Evolutionary conservation across 2,329 filamentous ascomycete genomes (phyloP).

Genomic region (Pseudogymnoascus destructans): DNA sequence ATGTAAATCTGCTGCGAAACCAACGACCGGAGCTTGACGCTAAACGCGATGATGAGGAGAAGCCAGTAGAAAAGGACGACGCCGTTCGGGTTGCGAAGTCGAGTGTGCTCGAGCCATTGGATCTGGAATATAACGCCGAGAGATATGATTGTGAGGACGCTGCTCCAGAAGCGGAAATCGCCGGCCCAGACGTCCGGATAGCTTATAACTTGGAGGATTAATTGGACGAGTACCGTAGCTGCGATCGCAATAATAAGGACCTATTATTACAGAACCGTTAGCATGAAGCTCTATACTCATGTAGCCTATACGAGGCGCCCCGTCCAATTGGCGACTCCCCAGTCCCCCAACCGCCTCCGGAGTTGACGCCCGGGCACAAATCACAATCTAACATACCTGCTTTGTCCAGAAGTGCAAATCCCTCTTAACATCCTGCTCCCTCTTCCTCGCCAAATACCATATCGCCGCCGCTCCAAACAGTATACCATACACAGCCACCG

Average conservation of each 20-base stretch:
- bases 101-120: slow-evolving; percentile 58
- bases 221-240: slow-evolving; percentile 44
- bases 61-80: slow-evolving; percentile 65
- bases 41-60: slow-evolving; percentile 50
- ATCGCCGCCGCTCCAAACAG: slow-evolving; percentile 64
- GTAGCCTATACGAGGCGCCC: slow-evolving; percentile 13
- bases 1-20: slow-evolving; percentile 46
- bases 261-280: slow-evolving; percentile 27
- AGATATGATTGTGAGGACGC: slow-evolving; percentile 46
- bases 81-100: slow-evolving; percentile 55
- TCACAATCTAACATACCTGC: slow-evolving; percentile 45
- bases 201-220: slow-evolving; percentile 46
- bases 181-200: slow-evolving; percentile 46
- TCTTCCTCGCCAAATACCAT: slow-evolving; percentile 62
- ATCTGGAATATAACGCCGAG: slow-evolving; percentile 49
- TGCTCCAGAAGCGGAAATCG: slow-evolving; percentile 60
- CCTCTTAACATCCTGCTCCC: slow-evolving; percentile 55
- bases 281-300: slow-evolving; percentile 6
- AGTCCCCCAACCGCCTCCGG: neutral
- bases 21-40: slow-evolving; percentile 55
- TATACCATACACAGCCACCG: slow-evolving; percentile 67
- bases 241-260: slow-evolving; percentile 44
- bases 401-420: slow-evolving; percentile 92
- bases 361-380: neutral
- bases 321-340: neutral